phyloP scores from a whole-genome alignment of 1,139 yeast species.

The Hyphopichia khmerensis region DNA sequence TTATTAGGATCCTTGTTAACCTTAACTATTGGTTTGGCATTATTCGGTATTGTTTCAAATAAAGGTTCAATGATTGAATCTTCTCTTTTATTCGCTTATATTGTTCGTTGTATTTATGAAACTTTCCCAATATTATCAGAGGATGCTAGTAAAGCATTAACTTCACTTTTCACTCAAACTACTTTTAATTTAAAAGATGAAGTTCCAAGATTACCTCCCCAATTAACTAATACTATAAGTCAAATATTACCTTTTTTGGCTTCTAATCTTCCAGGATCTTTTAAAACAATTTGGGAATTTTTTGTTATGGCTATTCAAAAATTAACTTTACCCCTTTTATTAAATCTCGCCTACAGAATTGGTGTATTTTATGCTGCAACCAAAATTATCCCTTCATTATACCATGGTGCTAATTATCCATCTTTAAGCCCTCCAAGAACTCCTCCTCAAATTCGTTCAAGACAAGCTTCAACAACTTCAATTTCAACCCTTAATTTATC shows the following conservation, averaged over 20 bases:
- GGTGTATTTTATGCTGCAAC: slow-evolving; percentile 92
- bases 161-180: slow-evolving; percentile 38
- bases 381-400: slow-evolving; percentile 81
- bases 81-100: slow-evolving; percentile 81
- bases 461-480: slow-evolving; percentile 16
- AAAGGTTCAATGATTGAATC: slow-evolving; percentile 88
- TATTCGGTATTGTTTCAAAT: slow-evolving; percentile 81
- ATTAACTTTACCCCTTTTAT: slow-evolving; percentile 75
- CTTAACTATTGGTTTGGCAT: slow-evolving; percentile 67
- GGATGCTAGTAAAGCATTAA: slow-evolving; percentile 41
- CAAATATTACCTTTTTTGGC: slow-evolving; percentile 47
- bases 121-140: slow-evolving; percentile 80
- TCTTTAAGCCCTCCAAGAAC: slow-evolving; percentile 36
- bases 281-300: slow-evolving; percentile 69
- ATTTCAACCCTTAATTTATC: slow-evolving; percentile 4
- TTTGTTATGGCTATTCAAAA: slow-evolving; percentile 67
- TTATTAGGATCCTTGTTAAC: slow-evolving; percentile 84
- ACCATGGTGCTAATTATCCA: slow-evolving; percentile 39
- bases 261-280: slow-evolving; percentile 56
- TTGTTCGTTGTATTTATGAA: slow-evolving; percentile 88
- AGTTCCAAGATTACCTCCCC: slow-evolving; percentile 41
- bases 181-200: slow-evolving; percentile 37
- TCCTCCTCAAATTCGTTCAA: slow-evolving; percentile 16
- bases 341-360: slow-evolving; percentile 81
- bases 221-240: slow-evolving; percentile 37